Evolutionary conservation across 257 asterid genomes (phyloP).

Genomic region (Linaria vulgaris): DNA sequence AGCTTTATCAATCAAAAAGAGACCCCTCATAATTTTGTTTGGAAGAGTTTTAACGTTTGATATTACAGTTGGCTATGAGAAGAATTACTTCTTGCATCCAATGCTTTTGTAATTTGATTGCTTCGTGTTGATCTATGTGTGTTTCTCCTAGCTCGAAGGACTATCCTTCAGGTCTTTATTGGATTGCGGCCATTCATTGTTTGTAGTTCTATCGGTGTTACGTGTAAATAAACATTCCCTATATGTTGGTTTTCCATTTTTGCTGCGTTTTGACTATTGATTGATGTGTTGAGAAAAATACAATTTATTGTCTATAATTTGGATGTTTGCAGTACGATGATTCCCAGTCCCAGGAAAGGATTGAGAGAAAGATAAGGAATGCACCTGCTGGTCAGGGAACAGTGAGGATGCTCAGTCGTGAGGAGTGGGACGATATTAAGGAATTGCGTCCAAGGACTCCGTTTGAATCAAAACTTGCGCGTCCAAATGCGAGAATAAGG

Average conservation of each 20-base stretch:
- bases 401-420: constrained; percentile 85
- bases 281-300: background rate
- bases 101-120: background rate
- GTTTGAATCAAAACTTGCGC: constrained; percentile 77
- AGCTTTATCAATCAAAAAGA: background rate
- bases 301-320: constrained; percentile 1
- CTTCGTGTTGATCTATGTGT: background rate
- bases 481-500: constrained; percentile 63
- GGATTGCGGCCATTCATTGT: background rate
- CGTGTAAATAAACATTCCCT: background rate
- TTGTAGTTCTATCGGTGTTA: background rate
- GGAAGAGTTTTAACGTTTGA: constrained; percentile 6
- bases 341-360: constrained; percentile 63
- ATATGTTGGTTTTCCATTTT: background rate
- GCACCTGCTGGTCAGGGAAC: constrained; percentile 91
- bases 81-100: background rate
- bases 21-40: background rate
- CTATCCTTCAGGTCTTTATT: no score
- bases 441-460: constrained; percentile 85
- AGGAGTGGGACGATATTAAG: constrained; percentile 84
- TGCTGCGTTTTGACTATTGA: background rate
- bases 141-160: no score
- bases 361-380: constrained; percentile 68
- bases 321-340: constrained; percentile 66
- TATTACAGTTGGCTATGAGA: constrained; percentile 6